Evolutionary conservation across 2,329 filamentous ascomycete species (phyloP).

Genomic region (Cytospora piceicola): DNA sequence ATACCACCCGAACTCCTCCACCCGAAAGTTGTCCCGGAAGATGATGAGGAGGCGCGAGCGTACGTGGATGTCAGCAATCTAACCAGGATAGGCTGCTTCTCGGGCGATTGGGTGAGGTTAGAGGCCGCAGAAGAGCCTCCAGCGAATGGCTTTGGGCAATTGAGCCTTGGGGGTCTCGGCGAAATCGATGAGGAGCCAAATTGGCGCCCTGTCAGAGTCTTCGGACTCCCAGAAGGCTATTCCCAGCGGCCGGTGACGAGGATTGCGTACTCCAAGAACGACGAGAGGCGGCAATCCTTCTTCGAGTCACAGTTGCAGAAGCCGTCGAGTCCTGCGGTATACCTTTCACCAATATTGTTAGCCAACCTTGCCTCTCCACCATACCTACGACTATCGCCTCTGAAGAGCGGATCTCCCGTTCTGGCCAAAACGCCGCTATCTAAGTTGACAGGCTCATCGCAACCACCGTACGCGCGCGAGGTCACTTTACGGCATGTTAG

Average conservation of each 20-base stretch:
- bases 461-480: constrained; percentile 67
- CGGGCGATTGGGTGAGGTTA: constrained; percentile 92
- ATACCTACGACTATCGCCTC: constrained; percentile 77
- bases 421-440: constrained; percentile 57
- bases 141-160: constrained; percentile 66
- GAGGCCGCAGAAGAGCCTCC: constrained; percentile 77
- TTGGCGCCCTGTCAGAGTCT: constrained; percentile 88
- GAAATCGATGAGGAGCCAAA: constrained; percentile 62
- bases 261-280: constrained; percentile 58
- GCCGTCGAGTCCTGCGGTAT: constrained; percentile 63
- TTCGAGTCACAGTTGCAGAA: constrained; percentile 71
- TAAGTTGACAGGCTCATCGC: constrained; percentile 59
- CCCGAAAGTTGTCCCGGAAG: constrained; percentile 74
- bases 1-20: constrained; percentile 82
- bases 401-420: constrained; percentile 56
- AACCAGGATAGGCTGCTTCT: constrained; percentile 92
- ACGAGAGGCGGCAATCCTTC: constrained; percentile 60
- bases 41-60: constrained; percentile 87
- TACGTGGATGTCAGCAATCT: constrained; percentile 89
- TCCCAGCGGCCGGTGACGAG: constrained; percentile 63
- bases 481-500: constrained; percentile 88
- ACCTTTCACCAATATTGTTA: constrained; percentile 83
- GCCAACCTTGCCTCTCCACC: constrained; percentile 81
- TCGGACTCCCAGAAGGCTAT: constrained; percentile 80
- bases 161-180: constrained; percentile 69